phyloP scores from a whole-genome alignment of 139 green algal species.

The Chlorella sorokiniana region DNA sequence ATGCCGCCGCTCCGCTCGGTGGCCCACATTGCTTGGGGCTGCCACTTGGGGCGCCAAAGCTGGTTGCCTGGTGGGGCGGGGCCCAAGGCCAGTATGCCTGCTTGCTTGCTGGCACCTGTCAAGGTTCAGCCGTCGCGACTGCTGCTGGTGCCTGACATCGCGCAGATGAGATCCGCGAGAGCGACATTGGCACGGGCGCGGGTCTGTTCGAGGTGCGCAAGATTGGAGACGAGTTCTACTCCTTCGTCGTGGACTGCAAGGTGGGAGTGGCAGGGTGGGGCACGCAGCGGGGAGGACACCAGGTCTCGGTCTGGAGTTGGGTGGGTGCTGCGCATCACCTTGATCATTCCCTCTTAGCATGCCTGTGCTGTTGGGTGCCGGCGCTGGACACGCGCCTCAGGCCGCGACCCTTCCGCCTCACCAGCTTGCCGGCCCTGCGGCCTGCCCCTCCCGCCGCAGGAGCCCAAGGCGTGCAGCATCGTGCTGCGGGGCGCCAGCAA shows the following conservation, averaged over 20 bases:
- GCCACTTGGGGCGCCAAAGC: too few species aligned
- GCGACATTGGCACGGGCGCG: constrained; percentile 90
- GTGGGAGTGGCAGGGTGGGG: background rate
- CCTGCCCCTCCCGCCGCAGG: constrained; percentile 13
- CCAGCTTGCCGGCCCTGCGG: background rate
- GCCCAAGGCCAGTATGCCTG: too few species aligned
- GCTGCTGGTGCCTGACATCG: constrained; percentile 25
- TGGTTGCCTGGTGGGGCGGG: too few species aligned
- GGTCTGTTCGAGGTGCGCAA: constrained; percentile 98
- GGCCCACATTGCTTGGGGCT: background rate
- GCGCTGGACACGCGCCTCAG: too few species aligned
- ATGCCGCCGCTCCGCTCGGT: background rate
- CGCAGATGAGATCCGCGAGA: constrained; percentile 87
- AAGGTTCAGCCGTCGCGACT: too few species aligned
- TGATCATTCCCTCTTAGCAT: too few species aligned
- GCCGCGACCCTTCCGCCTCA: background rate
- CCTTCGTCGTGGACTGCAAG: constrained; percentile 98
- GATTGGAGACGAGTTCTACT: constrained; percentile 99
- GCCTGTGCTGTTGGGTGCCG: too few species aligned
- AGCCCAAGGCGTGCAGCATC: constrained; percentile 96
- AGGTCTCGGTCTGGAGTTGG: too few species aligned
- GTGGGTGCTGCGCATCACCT: too few species aligned
- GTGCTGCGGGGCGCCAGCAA: constrained; percentile 86
- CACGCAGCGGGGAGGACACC: too few species aligned
- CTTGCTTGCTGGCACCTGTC: too few species aligned